Evolutionary conservation across 108 stramenopile species (phyloP).

Genomic region (Craspedostauros australis): DNA sequence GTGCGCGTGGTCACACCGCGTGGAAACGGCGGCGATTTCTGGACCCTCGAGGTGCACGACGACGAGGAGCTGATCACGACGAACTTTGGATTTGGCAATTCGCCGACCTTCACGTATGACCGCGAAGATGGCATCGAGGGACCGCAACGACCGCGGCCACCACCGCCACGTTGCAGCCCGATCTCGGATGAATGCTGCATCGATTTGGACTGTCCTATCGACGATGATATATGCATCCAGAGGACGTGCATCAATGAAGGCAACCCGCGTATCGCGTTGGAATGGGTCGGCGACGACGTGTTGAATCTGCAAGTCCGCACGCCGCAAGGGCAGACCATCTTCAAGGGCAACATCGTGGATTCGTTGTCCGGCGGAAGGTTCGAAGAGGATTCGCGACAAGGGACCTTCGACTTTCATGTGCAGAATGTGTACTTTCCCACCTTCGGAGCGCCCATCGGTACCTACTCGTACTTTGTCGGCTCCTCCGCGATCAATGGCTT

Average conservation of each 20-base stretch:
- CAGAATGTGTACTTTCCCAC: constrained; percentile 16
- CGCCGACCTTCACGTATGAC: constrained; percentile 6
- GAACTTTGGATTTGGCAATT: constrained; percentile 13
- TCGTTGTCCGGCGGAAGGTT: constrained; percentile 10
- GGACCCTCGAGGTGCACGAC: constrained; percentile 19
- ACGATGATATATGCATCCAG: constrained; percentile 19
- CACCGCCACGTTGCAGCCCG: constrained; percentile 14
- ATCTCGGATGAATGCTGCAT: constrained; percentile 22
- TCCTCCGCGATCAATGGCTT: constrained; percentile 2
- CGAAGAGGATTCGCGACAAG: constrained; percentile 4
- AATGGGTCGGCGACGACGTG: constrained; percentile 27
- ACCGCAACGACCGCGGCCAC: constrained; percentile 13
- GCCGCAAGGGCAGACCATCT: constrained; percentile 4
- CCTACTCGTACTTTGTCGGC: constrained; percentile 6
- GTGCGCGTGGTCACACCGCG: constrained; percentile 1
- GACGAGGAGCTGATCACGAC: constrained; percentile 14
- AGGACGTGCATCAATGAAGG: constrained; percentile 26
- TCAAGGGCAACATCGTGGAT: constrained; percentile 3
- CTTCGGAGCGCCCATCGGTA: constrained; percentile 5
- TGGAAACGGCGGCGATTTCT: neutral
- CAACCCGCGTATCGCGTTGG: constrained; percentile 16
- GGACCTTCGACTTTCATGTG: constrained; percentile 19
- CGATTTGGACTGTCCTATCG: constrained; percentile 11
- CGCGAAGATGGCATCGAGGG: constrained; percentile 3
- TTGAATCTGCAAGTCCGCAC: constrained; percentile 14